Conservation (phyloP, 2,329 filamentous ascomycete genomes). For the Dendrostoma leiphaemia region DNA sequence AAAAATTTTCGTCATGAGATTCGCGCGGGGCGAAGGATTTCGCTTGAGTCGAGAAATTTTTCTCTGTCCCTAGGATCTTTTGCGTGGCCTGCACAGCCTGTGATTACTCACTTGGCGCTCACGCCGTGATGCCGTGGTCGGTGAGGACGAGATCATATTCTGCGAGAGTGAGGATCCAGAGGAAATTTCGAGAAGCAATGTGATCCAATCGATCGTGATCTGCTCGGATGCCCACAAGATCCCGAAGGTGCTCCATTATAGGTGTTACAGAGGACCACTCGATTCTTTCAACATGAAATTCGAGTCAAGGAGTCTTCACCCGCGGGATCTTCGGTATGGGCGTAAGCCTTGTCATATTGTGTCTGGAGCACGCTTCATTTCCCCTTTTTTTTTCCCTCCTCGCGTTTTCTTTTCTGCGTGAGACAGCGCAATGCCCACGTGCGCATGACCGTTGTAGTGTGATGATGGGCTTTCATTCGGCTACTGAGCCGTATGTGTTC, state of each 20-base stretch:
- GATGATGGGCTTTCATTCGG: neutral
- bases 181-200: conserved; percentile 6
- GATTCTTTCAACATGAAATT: conserved; percentile 2
- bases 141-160: neutral
- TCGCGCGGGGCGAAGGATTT: conserved; percentile 6
- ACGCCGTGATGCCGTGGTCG: neutral
- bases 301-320: neutral
- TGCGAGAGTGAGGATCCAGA: neutral
- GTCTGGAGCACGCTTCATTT: neutral
- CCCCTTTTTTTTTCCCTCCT: neutral
- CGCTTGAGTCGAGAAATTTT: conserved; percentile 7
- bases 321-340: neutral
- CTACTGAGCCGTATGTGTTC: neutral
- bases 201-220: conserved; percentile 9
- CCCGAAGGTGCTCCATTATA: conserved; percentile 7
- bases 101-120: neutral
- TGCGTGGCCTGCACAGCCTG: neutral
- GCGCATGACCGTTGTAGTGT: conserved; percentile 2
- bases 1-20: conserved; percentile 8
- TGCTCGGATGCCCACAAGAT: conserved; percentile 9
- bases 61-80: conserved; percentile 1
- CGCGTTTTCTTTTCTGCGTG: neutral
- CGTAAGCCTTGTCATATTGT: neutral
- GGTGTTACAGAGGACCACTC: neutral
- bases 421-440: conserved; percentile 4